Base-by-base conservation (phyloP, 129 eudicot genomes). In the Artemisia tridentata region DNA sequence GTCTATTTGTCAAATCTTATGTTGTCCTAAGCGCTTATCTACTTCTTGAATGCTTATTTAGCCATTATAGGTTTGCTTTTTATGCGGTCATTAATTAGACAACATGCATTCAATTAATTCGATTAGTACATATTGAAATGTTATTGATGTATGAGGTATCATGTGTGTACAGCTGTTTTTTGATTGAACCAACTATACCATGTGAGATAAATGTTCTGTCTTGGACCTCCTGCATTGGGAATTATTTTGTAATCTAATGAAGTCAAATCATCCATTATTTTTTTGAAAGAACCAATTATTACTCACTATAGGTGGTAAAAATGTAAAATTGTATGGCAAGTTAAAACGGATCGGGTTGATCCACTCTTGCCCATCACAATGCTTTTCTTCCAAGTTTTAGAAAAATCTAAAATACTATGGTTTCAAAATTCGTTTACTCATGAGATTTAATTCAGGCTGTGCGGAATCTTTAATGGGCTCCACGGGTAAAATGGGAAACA, bases 141-240 rank as follows among this genome's bases (percentile, higher is more conserved):
- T 65, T 31, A 63, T 76, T 59, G 43, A 68, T 76, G 45, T 47
- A 29, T 53, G 41, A 34, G 41, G 45, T 7, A 38, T 38, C 45
- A 38, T 38, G 45, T 38, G 45, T 38, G 47, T 41, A 68, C 74
- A 76, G 80, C 63, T 57, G 63, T 57, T 57, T 27, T 57, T 57
- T 57, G 63, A 59, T 47, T 60, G 64, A 38, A 58, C 60, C 69
- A 69, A 68, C 63, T 51, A 59, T 62, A 51, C 75, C 75, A 77
- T 77, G 80, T 77, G 80, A 51, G 56, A 61, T 69, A 38, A 60
- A 50, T 21, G 58, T 69, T 69, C 17, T 77, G 70, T 69, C 75
- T 69, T 61, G 65, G 27, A 62, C 58, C 57, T 63, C 20, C 50
- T 48, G 34, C 75, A 68, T 74, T 50, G 19, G 62, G 31, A 7